These are phyloP conservation scores for Trichomonas tenax DNA, from an alignment of 208 protist species.

Conservation along the genomic window DNA sequence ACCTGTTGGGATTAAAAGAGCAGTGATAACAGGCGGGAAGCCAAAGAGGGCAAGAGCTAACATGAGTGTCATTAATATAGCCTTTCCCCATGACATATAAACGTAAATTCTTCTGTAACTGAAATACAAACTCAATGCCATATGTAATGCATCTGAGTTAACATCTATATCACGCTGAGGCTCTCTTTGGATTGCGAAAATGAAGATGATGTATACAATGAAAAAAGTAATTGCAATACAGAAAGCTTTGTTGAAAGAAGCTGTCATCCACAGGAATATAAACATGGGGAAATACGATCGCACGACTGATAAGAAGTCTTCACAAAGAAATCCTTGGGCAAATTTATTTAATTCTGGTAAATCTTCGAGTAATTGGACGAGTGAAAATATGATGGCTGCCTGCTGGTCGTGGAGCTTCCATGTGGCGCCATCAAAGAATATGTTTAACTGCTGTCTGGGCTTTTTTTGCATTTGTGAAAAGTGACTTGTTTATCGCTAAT, in stretches of 20 bases:
- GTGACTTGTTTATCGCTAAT: no score
- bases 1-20: neutral
- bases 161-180: neutral
- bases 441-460: neutral
- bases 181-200: neutral
- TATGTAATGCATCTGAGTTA: neutral
- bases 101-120: neutral
- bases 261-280: neutral
- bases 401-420: neutral
- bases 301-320: neutral
- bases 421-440: neutral
- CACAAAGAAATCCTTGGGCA: neutral
- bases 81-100: neutral
- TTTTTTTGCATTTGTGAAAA: neutral
- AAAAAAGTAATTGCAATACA: neutral
- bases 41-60: neutral
- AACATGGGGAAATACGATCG: neutral
- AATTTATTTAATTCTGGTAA: neutral
- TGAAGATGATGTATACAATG: neutral
- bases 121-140: neutral
- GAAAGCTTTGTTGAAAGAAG: neutral
- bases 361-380: neutral
- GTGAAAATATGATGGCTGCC: neutral
- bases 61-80: neutral
- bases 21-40: neutral